phyloP scores from a whole-genome alignment of 169 alveolate genomes.

The Hepatocystis sp. region DNA sequence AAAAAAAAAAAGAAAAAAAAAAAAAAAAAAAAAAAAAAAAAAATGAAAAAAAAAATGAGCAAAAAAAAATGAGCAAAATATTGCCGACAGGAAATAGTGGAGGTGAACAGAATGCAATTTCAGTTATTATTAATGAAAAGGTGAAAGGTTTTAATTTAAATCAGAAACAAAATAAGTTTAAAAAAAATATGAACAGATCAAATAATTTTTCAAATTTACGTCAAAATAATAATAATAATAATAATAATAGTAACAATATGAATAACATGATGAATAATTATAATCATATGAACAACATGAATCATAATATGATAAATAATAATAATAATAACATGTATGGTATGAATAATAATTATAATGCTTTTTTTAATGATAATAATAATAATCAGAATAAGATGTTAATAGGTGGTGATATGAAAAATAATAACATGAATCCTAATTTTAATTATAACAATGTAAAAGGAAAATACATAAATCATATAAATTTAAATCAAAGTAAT shows the following conservation, averaged over 20 bases:
- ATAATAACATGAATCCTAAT: slow-evolving; percentile 13
- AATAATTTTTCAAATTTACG: slow-evolving; percentile 35
- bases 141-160: slow-evolving; percentile 36
- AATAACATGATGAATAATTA: slow-evolving; percentile 10
- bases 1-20: no score
- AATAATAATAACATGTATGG: slow-evolving; percentile 13
- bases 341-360: slow-evolving; percentile 29
- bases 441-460: slow-evolving; percentile 42
- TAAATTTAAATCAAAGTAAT: slow-evolving; percentile 34
- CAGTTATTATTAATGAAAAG: slow-evolving; percentile 66
- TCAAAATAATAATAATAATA: slow-evolving; percentile 37
- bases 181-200: slow-evolving; percentile 28
- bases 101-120: slow-evolving; percentile 52
- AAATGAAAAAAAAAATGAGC: no score
- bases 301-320: slow-evolving; percentile 9
- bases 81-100: slow-evolving; percentile 70
- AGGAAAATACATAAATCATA: slow-evolving; percentile 14
- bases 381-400: slow-evolving; percentile 37
- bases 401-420: slow-evolving; percentile 20
- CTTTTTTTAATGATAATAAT: slow-evolving; percentile 32
- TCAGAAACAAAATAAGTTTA: slow-evolving; percentile 58
- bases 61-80: no score
- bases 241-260: background rate
- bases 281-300: slow-evolving; percentile 2
- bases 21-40: no score